Percentiles rank a stretch among this genome's conserved stretches.
These are phyloP conservation scores for Helotiales sp. DNA, from an alignment of 2,329 filamentous ascomycete genomes.

Conservation along the genomic window DNA sequence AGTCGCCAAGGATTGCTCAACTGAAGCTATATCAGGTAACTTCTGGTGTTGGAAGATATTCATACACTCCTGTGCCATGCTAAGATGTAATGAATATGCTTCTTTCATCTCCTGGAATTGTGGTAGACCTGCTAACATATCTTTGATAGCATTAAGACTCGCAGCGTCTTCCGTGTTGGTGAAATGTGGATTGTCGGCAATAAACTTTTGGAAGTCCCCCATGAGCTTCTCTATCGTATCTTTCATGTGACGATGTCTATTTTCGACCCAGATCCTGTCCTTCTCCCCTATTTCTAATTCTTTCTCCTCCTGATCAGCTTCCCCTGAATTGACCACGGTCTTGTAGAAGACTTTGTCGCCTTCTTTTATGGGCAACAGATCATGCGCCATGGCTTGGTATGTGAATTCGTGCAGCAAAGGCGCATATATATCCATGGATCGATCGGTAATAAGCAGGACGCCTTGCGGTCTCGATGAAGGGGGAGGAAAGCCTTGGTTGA, in stretches of 20 bases:
- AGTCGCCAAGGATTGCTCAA: constrained; percentile 89
- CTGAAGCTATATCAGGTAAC: constrained; percentile 79
- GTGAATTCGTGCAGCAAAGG: constrained; percentile 95
- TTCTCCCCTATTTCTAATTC: constrained; percentile 90
- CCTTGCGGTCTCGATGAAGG: constrained; percentile 76
- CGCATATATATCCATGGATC: constrained; percentile 88
- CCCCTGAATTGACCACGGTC: constrained; percentile 75
- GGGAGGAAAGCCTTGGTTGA: constrained; percentile 81
- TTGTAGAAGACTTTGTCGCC: constrained; percentile 85
- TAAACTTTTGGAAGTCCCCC: constrained; percentile 88
- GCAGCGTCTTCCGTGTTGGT: constrained; percentile 71
- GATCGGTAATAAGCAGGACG: constrained; percentile 82
- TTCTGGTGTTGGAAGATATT: constrained; percentile 84
- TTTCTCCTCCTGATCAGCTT: constrained; percentile 71
- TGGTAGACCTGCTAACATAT: constrained; percentile 93
- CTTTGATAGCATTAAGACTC: constrained; percentile 87
- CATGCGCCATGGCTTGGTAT: constrained; percentile 97
- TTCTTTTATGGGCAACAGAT: constrained; percentile 85
- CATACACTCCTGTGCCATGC: constrained; percentile 98
- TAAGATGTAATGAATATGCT: constrained; percentile 89
- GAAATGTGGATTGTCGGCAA: constrained; percentile 89
- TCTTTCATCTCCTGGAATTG: constrained; percentile 97
- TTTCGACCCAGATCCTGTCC: constrained; percentile 93
- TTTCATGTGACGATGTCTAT: constrained; percentile 95
- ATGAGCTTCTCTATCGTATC: constrained; percentile 94